Conservation (phyloP, 805 yeast species). For the Myxozyma neotropica region DNA sequence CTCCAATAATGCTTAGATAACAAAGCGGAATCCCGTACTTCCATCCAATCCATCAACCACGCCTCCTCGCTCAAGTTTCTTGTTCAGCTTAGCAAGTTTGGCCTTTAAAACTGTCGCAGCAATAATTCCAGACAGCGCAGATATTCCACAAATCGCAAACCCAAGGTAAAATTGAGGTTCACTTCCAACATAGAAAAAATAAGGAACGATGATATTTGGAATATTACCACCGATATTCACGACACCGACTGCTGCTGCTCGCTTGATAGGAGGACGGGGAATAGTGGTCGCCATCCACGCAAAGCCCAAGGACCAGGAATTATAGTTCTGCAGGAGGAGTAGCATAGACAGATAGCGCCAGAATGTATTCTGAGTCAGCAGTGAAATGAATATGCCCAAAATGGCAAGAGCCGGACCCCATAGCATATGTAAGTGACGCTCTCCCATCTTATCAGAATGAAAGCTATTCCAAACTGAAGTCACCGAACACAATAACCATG, state of each 20-base stretch:
- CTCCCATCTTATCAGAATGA: conserved; percentile 28
- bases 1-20: conserved; percentile 14
- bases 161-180: conserved; percentile 39
- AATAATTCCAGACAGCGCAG: conserved; percentile 27
- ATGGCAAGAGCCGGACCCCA: conserved; percentile 50
- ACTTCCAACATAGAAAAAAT: conserved; percentile 32
- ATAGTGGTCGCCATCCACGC: conserved; percentile 60
- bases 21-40: conserved; percentile 37
- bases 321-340: conserved; percentile 58
- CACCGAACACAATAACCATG: conserved; percentile 27
- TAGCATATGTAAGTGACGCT: conserved; percentile 50
- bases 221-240: conserved; percentile 48
- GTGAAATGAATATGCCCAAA: conserved; percentile 53
- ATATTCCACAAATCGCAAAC: conserved; percentile 35
- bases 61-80: conserved; percentile 36
- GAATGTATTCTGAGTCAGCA: conserved; percentile 54
- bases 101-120: conserved; percentile 25
- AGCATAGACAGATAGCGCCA: conserved; percentile 60
- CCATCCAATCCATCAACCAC: conserved; percentile 39
- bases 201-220: conserved; percentile 38
- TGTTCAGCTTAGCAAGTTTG: conserved; percentile 30
- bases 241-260: conserved; percentile 48
- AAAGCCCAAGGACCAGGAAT: conserved; percentile 55
- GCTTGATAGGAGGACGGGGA: conserved; percentile 57
- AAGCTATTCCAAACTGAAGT: conserved; percentile 30